Conservation (phyloP, 257 asterid genomes). For the Pogostemon cablin region DNA sequence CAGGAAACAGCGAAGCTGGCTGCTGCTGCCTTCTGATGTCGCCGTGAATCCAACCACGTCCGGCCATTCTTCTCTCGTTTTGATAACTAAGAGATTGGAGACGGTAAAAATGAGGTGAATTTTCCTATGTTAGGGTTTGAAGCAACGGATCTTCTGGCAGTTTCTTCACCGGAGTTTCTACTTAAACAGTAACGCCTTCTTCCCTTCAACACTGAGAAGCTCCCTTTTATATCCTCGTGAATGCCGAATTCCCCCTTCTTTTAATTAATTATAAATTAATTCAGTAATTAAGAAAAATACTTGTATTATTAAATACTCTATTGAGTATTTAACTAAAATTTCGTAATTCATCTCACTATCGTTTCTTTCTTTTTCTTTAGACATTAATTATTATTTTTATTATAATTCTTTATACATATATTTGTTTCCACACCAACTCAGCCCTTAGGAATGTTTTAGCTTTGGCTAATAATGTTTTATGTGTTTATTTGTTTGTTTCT, state of each 20-base stretch:
- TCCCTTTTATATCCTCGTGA: background rate
- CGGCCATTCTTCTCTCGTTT: conserved; percentile 46
- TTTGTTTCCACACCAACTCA: too few species aligned
- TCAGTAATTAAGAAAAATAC: too few species aligned
- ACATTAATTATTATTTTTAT: too few species aligned
- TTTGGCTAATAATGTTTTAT: too few species aligned
- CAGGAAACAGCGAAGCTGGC: conserved; percentile 43
- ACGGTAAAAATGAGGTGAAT: background rate
- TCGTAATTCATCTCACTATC: too few species aligned
- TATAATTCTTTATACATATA: too few species aligned
- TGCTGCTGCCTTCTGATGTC: conserved; percentile 40
- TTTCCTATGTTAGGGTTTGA: background rate
- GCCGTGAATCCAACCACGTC: conserved; percentile 49
- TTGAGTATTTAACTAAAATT: too few species aligned
- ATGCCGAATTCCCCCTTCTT: background rate
- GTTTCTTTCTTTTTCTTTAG: too few species aligned
- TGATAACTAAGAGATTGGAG: background rate
- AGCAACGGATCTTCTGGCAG: background rate
- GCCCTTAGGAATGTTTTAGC: too few species aligned
- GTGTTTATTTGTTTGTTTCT: too few species aligned
- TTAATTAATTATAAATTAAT: background rate
- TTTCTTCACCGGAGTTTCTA: background rate
- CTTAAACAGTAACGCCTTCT: background rate
- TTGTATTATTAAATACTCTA: too few species aligned
- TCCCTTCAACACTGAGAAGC: background rate